These are phyloP conservation scores for Tylopilus sp. DNA, from an alignment of 1,284 basidiomycete species.

Conservation along the genomic window DNA sequence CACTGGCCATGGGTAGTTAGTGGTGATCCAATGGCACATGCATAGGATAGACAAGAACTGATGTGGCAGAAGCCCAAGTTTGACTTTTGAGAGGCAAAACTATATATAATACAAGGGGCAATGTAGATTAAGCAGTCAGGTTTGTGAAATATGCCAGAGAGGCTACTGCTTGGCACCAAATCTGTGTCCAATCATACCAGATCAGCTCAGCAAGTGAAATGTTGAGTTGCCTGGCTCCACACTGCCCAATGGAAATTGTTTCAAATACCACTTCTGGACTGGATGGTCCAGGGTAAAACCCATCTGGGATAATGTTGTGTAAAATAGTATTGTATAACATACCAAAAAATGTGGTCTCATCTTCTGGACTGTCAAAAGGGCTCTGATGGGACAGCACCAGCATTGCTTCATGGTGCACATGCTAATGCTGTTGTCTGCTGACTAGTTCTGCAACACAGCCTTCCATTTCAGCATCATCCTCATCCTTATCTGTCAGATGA, in stretches of 20 bases:
- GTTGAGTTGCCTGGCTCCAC: not conserved
- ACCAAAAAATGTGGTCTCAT: not conserved
- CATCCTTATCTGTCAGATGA: not conserved
- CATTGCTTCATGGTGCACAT: not conserved
- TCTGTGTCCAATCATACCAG: not conserved
- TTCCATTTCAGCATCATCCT: not conserved
- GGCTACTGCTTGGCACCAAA: not conserved
- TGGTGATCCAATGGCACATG: too few relatives aligned
- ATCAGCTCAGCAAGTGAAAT: not conserved
- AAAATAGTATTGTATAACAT: not conserved
- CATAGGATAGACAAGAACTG: too few relatives aligned
- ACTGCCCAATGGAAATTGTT: not conserved
- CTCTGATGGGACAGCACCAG: not conserved
- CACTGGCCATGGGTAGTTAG: too few relatives aligned
- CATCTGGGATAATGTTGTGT: not conserved
- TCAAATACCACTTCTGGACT: too few relatives aligned
- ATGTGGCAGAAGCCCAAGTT: too few relatives aligned
- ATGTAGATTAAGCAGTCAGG: too few relatives aligned
- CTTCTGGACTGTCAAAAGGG: not conserved
- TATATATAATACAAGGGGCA: not conserved
- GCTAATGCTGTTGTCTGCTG: not conserved
- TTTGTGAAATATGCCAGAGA: not conserved
- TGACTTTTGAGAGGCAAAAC: too few relatives aligned
- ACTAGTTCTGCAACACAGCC: not conserved
- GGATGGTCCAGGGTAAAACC: not conserved